Conservation (phyloP, 2,329 filamentous ascomycete species). For the Emericellopsis atlantica region DNA sequence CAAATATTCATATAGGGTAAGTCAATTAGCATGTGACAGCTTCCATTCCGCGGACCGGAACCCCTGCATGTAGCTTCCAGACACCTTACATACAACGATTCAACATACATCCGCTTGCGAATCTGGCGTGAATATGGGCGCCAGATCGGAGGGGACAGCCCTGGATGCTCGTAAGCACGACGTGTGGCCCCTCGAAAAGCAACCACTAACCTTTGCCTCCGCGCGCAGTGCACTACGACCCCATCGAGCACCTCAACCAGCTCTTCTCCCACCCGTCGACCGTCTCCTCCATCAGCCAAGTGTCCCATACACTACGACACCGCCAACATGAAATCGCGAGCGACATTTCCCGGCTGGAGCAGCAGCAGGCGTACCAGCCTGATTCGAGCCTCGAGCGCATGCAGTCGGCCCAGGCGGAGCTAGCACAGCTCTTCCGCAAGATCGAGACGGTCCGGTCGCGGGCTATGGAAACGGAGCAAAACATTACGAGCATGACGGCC, state of each 20-base stretch:
- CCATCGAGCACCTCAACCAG: slow-evolving; percentile 82
- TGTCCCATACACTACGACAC: slow-evolving; percentile 58
- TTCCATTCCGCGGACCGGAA: too few species aligned
- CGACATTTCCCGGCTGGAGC: slow-evolving; percentile 61
- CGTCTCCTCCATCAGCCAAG: slow-evolving; percentile 61
- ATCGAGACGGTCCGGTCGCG: slow-evolving; percentile 87
- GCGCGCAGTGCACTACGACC: slow-evolving; percentile 63
- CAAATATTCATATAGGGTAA: too few species aligned
- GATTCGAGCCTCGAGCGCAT: slow-evolving; percentile 83
- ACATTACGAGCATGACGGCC: slow-evolving; percentile 96
- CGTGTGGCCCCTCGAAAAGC: too few species aligned
- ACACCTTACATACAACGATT: too few species aligned
- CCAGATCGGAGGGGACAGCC: too few species aligned
- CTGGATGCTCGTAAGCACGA: too few species aligned
- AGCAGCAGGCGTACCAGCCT: slow-evolving; percentile 73
- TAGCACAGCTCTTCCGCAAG: slow-evolving; percentile 82
- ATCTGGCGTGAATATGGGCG: too few species aligned
- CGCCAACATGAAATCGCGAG: slow-evolving; percentile 75
- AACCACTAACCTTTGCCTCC: too few species aligned
- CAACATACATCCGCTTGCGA: too few species aligned
- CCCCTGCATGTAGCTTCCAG: too few species aligned
- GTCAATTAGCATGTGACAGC: too few species aligned
- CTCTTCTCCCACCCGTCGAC: slow-evolving; percentile 86
- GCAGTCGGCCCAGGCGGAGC: slow-evolving; percentile 78
- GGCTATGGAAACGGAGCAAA: slow-evolving; percentile 83